Evolutionary conservation across 768 basidiomycete genomes (phyloP).

Genomic region (Amanita subjunquillea): DNA sequence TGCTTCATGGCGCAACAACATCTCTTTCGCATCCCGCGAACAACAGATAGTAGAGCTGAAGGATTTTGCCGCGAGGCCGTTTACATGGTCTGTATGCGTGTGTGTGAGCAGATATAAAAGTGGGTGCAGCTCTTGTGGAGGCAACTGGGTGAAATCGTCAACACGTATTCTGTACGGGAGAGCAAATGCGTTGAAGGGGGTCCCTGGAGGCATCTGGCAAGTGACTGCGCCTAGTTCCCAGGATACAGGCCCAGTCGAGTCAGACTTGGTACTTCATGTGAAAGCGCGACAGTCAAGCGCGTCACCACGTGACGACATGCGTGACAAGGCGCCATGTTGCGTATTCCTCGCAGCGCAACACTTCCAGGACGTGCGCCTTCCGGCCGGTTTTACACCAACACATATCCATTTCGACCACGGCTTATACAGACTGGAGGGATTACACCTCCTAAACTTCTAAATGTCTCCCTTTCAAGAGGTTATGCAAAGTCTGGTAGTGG

Average conservation of each 20-base stretch:
- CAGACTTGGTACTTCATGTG: background rate
- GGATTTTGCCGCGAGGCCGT: constrained; percentile 63
- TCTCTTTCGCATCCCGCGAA: constrained; percentile 76
- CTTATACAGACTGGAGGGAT: background rate
- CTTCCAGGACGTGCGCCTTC: no score
- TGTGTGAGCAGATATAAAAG: constrained; percentile 76
- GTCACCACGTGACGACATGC: background rate
- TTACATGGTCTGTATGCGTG: constrained; percentile 83
- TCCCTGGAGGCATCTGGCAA: constrained; percentile 58
- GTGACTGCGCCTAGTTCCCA: background rate
- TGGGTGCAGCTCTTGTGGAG: constrained; percentile 23
- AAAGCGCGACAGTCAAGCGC: background rate
- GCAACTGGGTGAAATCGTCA: constrained; percentile 59
- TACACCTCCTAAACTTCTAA: background rate
- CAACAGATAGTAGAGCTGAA: constrained; percentile 70
- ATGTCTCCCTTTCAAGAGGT: constrained; percentile 15
- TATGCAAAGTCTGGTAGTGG: constrained; percentile 24
- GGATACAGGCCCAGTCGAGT: background rate
- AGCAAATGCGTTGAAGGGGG: constrained; percentile 69
- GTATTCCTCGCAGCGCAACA: no score
- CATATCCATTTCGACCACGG: background rate
- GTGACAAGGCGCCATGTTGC: background rate
- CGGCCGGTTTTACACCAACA: background rate
- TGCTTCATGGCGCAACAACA: constrained; percentile 73
- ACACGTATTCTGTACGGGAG: constrained; percentile 78